These are phyloP conservation scores for Coemansia sp. DNA, from an alignment of 192 early-diverging fungal species.

Conservation along the genomic window DNA sequence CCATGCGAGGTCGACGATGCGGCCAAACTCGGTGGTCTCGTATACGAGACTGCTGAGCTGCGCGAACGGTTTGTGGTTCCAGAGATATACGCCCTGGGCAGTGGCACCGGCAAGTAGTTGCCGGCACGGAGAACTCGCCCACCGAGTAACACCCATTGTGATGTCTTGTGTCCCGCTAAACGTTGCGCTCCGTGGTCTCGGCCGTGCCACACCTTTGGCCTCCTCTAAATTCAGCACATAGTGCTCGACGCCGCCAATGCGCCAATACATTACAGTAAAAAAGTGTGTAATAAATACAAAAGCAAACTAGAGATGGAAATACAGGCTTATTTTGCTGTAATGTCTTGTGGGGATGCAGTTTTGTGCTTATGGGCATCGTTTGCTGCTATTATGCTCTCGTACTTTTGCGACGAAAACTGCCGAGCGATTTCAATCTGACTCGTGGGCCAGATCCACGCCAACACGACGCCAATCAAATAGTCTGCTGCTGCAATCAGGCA, in stretches of 20 bases:
- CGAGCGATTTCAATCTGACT: conserved; percentile 71
- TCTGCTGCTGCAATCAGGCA: conserved; percentile 87
- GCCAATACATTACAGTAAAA: conserved; percentile 43
- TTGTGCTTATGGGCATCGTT: not conserved
- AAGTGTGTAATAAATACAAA: conserved; percentile 3
- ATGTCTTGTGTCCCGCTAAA: conserved; percentile 20
- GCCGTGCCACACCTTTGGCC: not conserved
- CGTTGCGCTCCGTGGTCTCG: conserved; percentile 37
- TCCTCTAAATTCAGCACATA: conserved; percentile 31
- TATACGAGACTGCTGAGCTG: conserved; percentile 41
- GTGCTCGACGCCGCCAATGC: conserved; percentile 46
- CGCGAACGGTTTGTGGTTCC: conserved; percentile 44
- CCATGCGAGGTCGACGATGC: conserved; percentile 40
- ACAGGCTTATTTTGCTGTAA: not conserved
- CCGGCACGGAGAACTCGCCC: conserved; percentile 31
- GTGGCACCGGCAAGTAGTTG: conserved; percentile 34
- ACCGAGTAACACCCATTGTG: conserved; percentile 10
- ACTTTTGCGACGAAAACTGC: conserved; percentile 52
- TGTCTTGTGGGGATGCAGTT: conserved; percentile 10
- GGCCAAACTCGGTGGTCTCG: conserved; percentile 36
- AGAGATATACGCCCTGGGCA: conserved; percentile 36
- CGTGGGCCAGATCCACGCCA: conserved; percentile 80
- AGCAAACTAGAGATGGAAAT: conserved; percentile 1
- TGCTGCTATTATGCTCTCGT: conserved; percentile 5
- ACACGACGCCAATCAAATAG: conserved; percentile 75